phyloP scores from a whole-genome alignment of 108 stramenopile species.

The Cyclotella distinguenda region DNA sequence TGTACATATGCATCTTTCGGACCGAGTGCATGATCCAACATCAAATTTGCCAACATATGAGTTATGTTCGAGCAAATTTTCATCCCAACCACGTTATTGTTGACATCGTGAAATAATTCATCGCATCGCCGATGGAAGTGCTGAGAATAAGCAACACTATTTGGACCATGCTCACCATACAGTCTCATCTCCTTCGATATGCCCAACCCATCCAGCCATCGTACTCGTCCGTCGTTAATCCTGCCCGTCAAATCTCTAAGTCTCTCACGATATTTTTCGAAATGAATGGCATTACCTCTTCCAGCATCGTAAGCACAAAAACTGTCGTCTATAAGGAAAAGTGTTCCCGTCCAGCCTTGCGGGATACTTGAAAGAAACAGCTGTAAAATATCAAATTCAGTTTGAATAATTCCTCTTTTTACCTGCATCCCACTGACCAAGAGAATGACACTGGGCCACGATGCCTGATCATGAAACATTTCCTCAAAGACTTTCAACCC shows the following conservation, averaged over 20 bases:
- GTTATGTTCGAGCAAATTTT: conserved; percentile 33
- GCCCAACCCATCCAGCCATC: conserved; percentile 39
- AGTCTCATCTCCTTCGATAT: conserved; percentile 39
- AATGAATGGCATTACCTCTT: neutral
- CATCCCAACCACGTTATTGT: neutral
- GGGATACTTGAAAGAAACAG: conserved; percentile 12
- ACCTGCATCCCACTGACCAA: conserved; percentile 7
- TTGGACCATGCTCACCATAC: conserved; percentile 22
- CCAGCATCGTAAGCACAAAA: conserved; percentile 10
- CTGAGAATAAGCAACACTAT: conserved; percentile 34
- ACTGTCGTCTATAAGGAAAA: conserved; percentile 15
- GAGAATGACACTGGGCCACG: conserved; percentile 35
- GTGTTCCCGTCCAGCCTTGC: conserved; percentile 25
- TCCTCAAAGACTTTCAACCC: conserved; percentile 35
- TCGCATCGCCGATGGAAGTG: conserved; percentile 38
- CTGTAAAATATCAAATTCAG: conserved; percentile 7
- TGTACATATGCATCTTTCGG: conserved; percentile 14
- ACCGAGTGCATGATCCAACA: conserved; percentile 35
- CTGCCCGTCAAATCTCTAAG: neutral
- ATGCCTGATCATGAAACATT: conserved; percentile 23
- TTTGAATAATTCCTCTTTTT: neutral
- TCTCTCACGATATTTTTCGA: neutral
- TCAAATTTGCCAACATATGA: conserved; percentile 27
- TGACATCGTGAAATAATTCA: neutral
- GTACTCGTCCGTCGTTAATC: conserved; percentile 28